A percentile compares a stretch with the other conserved stretches of the same genome.
Evolutionary conservation across 768 basidiomycete species (phyloP).

Genomic region (Collybiopsis confluens): DNA sequence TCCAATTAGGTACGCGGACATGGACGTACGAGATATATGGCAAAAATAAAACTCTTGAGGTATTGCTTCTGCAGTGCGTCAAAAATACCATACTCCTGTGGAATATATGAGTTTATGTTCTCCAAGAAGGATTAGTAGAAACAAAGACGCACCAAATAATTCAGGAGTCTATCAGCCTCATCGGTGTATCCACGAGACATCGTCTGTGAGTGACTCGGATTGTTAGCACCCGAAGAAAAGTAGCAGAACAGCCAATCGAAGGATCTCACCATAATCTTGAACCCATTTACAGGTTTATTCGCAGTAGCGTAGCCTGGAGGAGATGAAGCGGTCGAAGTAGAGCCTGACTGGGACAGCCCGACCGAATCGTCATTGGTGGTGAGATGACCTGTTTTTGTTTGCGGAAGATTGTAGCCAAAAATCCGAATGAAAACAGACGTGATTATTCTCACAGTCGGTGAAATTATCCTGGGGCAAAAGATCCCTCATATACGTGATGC

Average conservation of each 20-base stretch:
- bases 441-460: constrained; percentile 47
- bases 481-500: constrained; percentile 74
- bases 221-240: too few relatives aligned
- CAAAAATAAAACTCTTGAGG: constrained; percentile 81
- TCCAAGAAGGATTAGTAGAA: constrained; percentile 12
- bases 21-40: constrained; percentile 66
- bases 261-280: constrained; percentile 57
- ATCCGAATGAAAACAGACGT: not conserved
- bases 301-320: constrained; percentile 19
- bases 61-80: constrained; percentile 84
- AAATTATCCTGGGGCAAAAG: constrained; percentile 80
- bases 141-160: constrained; percentile 60
- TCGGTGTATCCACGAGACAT: constrained; percentile 75
- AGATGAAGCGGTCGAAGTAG: constrained; percentile 33
- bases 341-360: constrained; percentile 24
- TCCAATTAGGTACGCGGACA: too few relatives aligned
- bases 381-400: constrained; percentile 44
- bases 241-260: not conserved
- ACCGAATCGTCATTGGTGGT: constrained; percentile 44
- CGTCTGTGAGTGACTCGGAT: constrained; percentile 26
- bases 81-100: constrained; percentile 80
- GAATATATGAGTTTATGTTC: constrained; percentile 3
- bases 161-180: constrained; percentile 77
- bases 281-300: constrained; percentile 50
- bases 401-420: constrained; percentile 4